Percentiles rank a stretch among this genome's conserved stretches.
phyloP scores from a whole-genome alignment of 1,284 basidiomycete genomes.

The Ceratobasidium sp. region DNA sequence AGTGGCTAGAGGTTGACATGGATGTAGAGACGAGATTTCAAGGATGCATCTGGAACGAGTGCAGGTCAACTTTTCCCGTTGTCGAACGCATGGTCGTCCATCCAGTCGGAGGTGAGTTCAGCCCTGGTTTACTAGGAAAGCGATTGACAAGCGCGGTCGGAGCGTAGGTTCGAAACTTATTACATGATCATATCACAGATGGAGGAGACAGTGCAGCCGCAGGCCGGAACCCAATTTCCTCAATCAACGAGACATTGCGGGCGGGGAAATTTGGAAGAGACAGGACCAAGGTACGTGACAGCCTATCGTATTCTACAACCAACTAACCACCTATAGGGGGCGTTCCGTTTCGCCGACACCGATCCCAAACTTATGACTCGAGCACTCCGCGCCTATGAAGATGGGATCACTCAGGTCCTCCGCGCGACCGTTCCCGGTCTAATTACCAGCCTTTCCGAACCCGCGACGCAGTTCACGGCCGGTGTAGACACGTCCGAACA shows the following conservation, averaged over 20 bases:
- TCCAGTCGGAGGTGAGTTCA: conserved; percentile 84
- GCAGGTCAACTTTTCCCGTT: conserved; percentile 81
- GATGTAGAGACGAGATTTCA: conserved; percentile 84
- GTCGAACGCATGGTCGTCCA: conserved; percentile 90
- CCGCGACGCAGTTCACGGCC: conserved; percentile 70
- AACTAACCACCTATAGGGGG: conserved; percentile 62
- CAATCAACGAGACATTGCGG: conserved; percentile 95
- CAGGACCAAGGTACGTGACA: conserved; percentile 73
- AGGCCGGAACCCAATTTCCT: conserved; percentile 87
- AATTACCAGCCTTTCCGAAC: conserved; percentile 66
- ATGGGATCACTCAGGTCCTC: conserved; percentile 85
- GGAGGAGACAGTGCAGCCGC: conserved; percentile 83
- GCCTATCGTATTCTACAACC: neutral
- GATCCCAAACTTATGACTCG: conserved; percentile 79
- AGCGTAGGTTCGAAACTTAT: conserved; percentile 80
- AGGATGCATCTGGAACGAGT: conserved; percentile 79
- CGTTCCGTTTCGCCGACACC: conserved; percentile 93
- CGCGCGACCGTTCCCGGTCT: conserved; percentile 95
- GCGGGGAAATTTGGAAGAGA: conserved; percentile 84
- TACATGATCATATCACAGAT: conserved; percentile 92
- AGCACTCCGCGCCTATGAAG: conserved; percentile 81
- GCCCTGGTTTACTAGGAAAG: neutral
- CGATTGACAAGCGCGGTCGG: conserved; percentile 46
- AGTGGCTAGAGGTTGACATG: neutral
- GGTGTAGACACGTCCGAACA: conserved; percentile 78